A percentile compares a stretch with the other conserved stretches of the same genome.
Conservation (phyloP, 1,139 yeast species). For the Ashbya aceris region DNA sequence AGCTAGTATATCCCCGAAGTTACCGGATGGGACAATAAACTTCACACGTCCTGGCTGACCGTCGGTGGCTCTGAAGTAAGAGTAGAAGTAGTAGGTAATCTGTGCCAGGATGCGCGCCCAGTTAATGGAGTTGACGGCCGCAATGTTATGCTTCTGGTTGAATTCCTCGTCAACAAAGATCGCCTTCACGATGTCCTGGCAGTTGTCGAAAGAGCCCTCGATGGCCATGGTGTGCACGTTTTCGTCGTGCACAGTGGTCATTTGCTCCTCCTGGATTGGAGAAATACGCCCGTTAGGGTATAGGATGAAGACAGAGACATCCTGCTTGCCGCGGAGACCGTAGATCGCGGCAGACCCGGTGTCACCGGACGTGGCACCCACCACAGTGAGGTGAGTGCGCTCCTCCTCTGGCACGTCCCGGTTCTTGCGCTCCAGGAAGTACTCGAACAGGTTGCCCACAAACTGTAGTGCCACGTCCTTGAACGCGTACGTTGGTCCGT, state of each 20-base stretch:
- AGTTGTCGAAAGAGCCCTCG: slow-evolving; percentile 93
- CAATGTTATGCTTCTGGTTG: slow-evolving; percentile 83
- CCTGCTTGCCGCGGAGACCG: slow-evolving; percentile 93
- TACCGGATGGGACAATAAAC: slow-evolving; percentile 94
- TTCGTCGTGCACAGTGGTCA: slow-evolving; percentile 93
- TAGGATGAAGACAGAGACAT: slow-evolving; percentile 88
- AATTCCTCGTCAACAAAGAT: slow-evolving; percentile 84
- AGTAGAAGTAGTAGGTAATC: slow-evolving; percentile 89
- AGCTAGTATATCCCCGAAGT: slow-evolving; percentile 95
- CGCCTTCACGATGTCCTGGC: slow-evolving; percentile 92
- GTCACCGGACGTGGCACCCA: slow-evolving; percentile 98
- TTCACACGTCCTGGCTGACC: slow-evolving; percentile 46
- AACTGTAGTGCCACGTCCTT: slow-evolving; percentile 97
- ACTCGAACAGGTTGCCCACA: slow-evolving; percentile 93
- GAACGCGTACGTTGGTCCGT: slow-evolving; percentile 98
- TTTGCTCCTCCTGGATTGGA: slow-evolving; percentile 95
- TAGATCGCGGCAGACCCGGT: slow-evolving; percentile 99
- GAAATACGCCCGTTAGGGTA: slow-evolving; percentile 97
- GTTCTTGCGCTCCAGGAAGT: slow-evolving; percentile 72
- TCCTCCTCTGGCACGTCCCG: slow-evolving; percentile 48
- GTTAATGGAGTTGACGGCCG: slow-evolving; percentile 96
- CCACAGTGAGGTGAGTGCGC: slow-evolving; percentile 82
- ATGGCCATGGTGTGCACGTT: slow-evolving; percentile 94
- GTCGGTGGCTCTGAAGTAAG: slow-evolving; percentile 65
- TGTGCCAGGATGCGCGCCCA: slow-evolving; percentile 99